Percentiles rank a stretch among this genome's conserved stretches.
These are phyloP conservation scores for Aspergillus olivimuriae DNA, from an alignment of 495 filamentous ascomycete species.

Conservation along the genomic window DNA sequence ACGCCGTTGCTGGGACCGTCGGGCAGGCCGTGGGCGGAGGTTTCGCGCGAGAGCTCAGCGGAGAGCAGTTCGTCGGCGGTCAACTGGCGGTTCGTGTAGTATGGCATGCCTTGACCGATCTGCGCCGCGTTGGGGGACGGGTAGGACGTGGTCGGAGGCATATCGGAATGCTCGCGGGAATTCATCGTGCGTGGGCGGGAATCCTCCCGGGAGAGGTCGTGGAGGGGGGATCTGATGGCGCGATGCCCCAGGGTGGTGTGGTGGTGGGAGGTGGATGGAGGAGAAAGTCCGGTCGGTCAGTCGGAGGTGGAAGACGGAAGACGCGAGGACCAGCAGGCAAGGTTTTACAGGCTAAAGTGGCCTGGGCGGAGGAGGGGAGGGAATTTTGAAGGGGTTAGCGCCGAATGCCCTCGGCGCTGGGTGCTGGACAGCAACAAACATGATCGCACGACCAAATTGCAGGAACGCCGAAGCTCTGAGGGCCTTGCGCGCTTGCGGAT, in stretches of 20 bases:
- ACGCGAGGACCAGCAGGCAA: conserved; percentile 27
- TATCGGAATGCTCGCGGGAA: conserved; percentile 41
- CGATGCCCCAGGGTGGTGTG: conserved; percentile 22
- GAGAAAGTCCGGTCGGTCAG: too few species aligned
- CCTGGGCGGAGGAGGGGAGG: conserved; percentile 29
- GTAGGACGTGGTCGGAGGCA: conserved; percentile 43
- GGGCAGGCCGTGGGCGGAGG: conserved; percentile 34
- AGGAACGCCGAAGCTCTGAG: conserved; percentile 8
- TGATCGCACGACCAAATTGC: conserved; percentile 22
- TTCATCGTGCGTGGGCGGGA: conserved; percentile 29
- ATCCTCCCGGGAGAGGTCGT: conserved; percentile 6
- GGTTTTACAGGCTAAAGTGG: conserved; percentile 40
- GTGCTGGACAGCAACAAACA: conserved; percentile 30
- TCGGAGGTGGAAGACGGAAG: conserved; percentile 28
- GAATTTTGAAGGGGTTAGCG: conserved; percentile 38
- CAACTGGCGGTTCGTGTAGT: conserved; percentile 42
- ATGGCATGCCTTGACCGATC: conserved; percentile 42
- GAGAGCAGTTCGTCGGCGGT: conserved; percentile 42
- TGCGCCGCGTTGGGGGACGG: conserved; percentile 45
- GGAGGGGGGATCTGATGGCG: conserved; percentile 25
- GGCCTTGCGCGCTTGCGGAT: conserved; percentile 11
- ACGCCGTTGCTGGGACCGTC: conserved; percentile 38
- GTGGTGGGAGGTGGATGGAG: conserved; percentile 15
- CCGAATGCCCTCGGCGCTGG: conserved; percentile 28
- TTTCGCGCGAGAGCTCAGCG: conserved; percentile 42